Evolutionary conservation across 192 early-diverging fungal species (phyloP).

Genomic region (Entomortierella lignicola): DNA sequence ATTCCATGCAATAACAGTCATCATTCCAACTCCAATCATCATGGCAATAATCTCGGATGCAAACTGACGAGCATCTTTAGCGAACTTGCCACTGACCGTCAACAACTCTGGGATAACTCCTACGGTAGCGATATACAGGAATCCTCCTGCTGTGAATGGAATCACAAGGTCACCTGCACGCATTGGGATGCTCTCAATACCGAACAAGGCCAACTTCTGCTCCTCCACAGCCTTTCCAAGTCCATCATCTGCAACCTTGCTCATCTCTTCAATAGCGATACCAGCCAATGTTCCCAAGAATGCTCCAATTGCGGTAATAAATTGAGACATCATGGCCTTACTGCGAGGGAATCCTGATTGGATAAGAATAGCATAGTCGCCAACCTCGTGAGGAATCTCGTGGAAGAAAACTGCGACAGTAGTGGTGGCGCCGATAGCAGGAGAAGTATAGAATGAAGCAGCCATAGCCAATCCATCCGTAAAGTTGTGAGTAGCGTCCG

Average conservation of each 20-base stretch:
- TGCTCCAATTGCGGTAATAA: slow-evolving; percentile 83
- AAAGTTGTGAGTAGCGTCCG: slow-evolving; percentile 87
- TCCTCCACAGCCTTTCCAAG: not conserved
- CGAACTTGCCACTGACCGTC: slow-evolving; percentile 68
- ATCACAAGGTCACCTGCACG: slow-evolving; percentile 83
- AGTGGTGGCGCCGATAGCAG: slow-evolving; percentile 85
- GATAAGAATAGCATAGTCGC: slow-evolving; percentile 89
- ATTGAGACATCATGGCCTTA: slow-evolving; percentile 82
- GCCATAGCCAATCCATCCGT: slow-evolving; percentile 89
- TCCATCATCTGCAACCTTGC: slow-evolving; percentile 23
- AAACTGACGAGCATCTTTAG: slow-evolving; percentile 63
- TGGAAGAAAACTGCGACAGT: slow-evolving; percentile 90
- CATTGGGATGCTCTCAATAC: slow-evolving; percentile 69
- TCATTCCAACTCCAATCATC: slow-evolving; percentile 80
- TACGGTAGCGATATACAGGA: slow-evolving; percentile 88
- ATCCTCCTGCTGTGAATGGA: slow-evolving; percentile 89
- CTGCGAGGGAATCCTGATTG: slow-evolving; percentile 82
- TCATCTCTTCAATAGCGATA: slow-evolving; percentile 79
- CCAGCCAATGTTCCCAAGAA: slow-evolving; percentile 83
- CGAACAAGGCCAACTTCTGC: slow-evolving; percentile 32
- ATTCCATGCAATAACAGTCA: slow-evolving; percentile 80
- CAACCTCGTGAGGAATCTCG: slow-evolving; percentile 91
- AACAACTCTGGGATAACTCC: slow-evolving; percentile 87
- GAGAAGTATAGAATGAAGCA: slow-evolving; percentile 85
- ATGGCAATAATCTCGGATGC: slow-evolving; percentile 74